Percentiles rank a stretch among this genome's conserved stretches.
Evolutionary conservation across 2,329 filamentous ascomycete species (phyloP).

Genomic region (Fusarium temperatum): DNA sequence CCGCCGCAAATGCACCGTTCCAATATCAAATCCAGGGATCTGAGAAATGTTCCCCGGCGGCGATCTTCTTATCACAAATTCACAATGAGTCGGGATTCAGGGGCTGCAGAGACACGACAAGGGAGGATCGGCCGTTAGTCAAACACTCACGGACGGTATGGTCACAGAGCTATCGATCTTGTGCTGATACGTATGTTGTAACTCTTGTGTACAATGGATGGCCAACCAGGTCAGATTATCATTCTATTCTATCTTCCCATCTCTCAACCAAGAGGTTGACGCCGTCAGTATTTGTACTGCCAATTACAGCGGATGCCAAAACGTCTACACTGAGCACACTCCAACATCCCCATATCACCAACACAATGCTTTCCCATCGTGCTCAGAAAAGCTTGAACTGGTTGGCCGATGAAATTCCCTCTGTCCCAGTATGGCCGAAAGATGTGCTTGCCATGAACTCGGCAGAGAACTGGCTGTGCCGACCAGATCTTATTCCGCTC

Average conservation of each 20-base stretch:
- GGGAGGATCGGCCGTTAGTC: background rate
- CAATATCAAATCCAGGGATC: background rate
- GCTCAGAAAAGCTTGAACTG: background rate
- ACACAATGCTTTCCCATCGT: background rate
- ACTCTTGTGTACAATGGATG: background rate
- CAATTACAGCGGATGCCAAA: background rate
- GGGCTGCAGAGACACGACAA: background rate
- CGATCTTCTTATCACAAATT: background rate
- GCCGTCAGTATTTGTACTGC: background rate
- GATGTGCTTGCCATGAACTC: background rate
- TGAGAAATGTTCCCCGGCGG: rapidly evolving
- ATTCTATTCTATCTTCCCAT: rapidly evolving
- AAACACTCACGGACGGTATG: background rate
- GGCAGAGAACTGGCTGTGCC: background rate
- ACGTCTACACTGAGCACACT: background rate
- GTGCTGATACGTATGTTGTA: background rate
- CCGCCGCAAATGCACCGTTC: background rate
- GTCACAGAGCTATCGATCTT: background rate
- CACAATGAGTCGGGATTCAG: background rate
- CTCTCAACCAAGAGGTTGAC: background rate
- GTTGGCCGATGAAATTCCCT: background rate
- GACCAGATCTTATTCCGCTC: background rate
- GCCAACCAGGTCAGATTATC: background rate
- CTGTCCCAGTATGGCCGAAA: background rate
- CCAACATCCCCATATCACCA: background rate